Evolutionary conservation across 2,329 filamentous ascomycete genomes (phyloP), one percentile per base, ranked within the genome.

Genomic region (Mycosphaerella arachidis): DNA sequence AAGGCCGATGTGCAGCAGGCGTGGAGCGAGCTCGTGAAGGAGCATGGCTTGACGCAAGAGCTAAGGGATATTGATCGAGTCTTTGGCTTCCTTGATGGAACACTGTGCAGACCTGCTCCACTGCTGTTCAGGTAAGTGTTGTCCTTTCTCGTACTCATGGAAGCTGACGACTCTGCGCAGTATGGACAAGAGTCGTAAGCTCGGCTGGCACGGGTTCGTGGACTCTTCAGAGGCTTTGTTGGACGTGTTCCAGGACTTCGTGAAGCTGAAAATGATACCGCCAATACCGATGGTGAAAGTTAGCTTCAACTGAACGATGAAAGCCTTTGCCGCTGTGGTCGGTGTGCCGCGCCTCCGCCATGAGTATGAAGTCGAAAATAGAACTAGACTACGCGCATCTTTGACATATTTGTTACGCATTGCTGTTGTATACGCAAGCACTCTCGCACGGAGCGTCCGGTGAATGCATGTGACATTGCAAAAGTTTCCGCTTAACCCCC

Each of bases 121-220:
- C 46, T 71, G 16, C 58, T 64, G 45, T 67, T 64, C 57, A 66
- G 61, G 56, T 60, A 20, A 54, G 63, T 54, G 8, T 5, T 10
- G n/a, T 12, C 6, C 9, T 16, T 12, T 18, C 35, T 1, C n/a
- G 13, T 29, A 9, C 4, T 29, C 12, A 31, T 13, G n/a, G 40
- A n/a, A 18, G 20, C 40, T 55, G 24, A 37, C 27, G 30, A 24
- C 24, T 24, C 24, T 31, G 16, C n/a, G 12, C 43, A 71, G 74
- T 24, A 78, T 79, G 75, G 76, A 77, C 61, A 81, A 81, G 63
- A 73, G 74, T 33, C 72, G 76, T 27, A 78, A 78, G 62, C 63
- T 78, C 58, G 79, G 79, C 0, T 81, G 76, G 75, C 73, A 76
- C 66, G 79, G 79, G 0, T 77, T 76, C 57, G 77, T 80, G 8